Evolutionary conservation across 768 basidiomycete genomes (phyloP).

Genomic region (Macrolepiota albuminosa): DNA sequence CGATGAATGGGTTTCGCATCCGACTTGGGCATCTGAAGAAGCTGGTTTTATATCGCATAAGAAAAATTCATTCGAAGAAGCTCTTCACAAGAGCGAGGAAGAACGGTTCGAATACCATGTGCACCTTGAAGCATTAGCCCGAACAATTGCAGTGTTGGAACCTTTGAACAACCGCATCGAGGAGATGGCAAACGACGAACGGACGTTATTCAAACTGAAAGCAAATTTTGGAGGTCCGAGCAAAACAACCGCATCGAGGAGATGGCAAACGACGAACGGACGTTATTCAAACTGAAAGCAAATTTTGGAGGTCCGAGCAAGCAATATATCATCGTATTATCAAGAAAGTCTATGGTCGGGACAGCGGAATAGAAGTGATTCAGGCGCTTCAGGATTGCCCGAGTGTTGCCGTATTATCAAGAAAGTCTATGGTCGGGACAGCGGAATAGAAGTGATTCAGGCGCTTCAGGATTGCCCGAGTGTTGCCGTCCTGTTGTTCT

Average conservation of each 20-base stretch:
- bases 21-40: constrained; percentile 97
- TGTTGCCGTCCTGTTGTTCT: constrained; percentile 88
- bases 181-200: constrained; percentile 86
- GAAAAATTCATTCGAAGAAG: constrained; percentile 95
- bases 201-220: constrained; percentile 73
- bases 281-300: constrained; percentile 73
- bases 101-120: constrained; percentile 98
- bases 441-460: constrained; percentile 68
- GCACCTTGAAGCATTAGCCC: constrained; percentile 83
- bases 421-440: constrained; percentile 87
- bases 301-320: constrained; percentile 87
- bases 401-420: constrained; percentile 87
- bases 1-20: constrained; percentile 97
- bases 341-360: constrained; percentile 90
- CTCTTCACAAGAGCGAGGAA: constrained; percentile 94
- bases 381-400: constrained; percentile 91
- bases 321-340: constrained; percentile 88
- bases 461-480: constrained; percentile 90
- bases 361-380: constrained; percentile 70
- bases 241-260: constrained; percentile 78
- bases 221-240: constrained; percentile 87
- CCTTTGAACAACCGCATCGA: constrained; percentile 81
- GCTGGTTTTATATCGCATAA: constrained; percentile 92
- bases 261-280: constrained; percentile 86
- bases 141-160: constrained; percentile 89